A percentile compares a stretch with the other conserved stretches of the same genome.
Conservation (phyloP, 352 stramenopile species). For the Phytophthora ramorum region DNA sequence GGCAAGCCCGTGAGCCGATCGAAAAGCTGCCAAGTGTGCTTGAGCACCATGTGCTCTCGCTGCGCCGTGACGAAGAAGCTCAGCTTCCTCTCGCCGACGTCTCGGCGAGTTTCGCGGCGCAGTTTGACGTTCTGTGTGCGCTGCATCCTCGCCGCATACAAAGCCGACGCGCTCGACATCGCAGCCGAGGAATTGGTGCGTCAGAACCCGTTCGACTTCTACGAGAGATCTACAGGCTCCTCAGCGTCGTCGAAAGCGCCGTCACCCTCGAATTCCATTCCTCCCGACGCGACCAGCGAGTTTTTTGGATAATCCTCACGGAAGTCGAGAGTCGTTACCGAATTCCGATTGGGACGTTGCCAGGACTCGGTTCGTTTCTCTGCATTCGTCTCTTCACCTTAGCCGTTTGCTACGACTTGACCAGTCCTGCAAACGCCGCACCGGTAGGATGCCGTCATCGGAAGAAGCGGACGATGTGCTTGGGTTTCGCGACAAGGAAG, state of each 20-base stretch:
- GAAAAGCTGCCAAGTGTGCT: slow-evolving; percentile 26
- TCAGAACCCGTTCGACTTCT: slow-evolving; percentile 30
- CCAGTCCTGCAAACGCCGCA: not conserved
- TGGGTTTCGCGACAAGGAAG: slow-evolving; percentile 17
- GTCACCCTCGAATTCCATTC: slow-evolving; percentile 31
- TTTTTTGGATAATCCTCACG: slow-evolving; percentile 32
- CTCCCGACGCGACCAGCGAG: slow-evolving; percentile 29
- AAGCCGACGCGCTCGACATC: slow-evolving; percentile 30
- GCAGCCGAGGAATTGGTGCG: slow-evolving; percentile 31
- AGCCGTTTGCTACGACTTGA: not conserved
- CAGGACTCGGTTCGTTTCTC: not conserved
- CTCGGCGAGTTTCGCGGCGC: slow-evolving; percentile 18
- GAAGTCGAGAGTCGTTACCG: slow-evolving; percentile 10
- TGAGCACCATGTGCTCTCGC: slow-evolving; percentile 29
- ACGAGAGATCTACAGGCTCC: slow-evolving; percentile 23
- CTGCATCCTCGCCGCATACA: slow-evolving; percentile 28
- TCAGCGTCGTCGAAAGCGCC: slow-evolving; percentile 21
- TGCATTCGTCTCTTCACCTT: slow-evolving; percentile 1
- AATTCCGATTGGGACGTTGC: not conserved
- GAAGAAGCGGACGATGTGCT: slow-evolving; percentile 23
- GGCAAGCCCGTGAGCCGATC: slow-evolving; percentile 12
- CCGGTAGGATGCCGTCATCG: slow-evolving; percentile 21
- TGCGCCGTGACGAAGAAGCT: slow-evolving; percentile 35
- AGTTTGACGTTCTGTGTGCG: slow-evolving; percentile 38
- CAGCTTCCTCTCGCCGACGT: slow-evolving; percentile 32